These are phyloP conservation scores for Russula brevipes DNA, from an alignment of 768 basidiomycete genomes.

Conservation along the genomic window DNA sequence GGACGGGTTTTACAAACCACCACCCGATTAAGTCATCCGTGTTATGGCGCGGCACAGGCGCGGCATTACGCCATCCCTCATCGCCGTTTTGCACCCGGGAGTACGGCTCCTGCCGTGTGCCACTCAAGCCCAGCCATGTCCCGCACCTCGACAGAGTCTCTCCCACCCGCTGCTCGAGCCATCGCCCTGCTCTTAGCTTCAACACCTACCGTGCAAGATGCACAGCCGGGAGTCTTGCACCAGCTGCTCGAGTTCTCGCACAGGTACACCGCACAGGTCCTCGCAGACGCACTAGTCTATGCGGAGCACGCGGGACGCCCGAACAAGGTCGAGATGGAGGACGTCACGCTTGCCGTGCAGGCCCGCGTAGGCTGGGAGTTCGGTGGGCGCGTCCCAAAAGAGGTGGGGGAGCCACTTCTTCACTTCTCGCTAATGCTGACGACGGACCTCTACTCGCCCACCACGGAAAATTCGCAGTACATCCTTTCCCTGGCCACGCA, in stretches of 20 bases:
- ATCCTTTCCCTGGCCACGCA: conserved; percentile 74
- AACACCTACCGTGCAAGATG: conserved; percentile 78
- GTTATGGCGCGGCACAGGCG: neutral
- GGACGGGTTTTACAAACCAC: too few relatives aligned
- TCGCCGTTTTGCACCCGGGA: neutral
- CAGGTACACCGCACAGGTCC: conserved; percentile 75
- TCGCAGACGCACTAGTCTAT: conserved; percentile 82
- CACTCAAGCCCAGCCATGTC: conserved; percentile 33
- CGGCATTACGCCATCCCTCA: conserved; percentile 1
- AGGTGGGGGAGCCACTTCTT: conserved; percentile 44
- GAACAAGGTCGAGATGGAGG: conserved; percentile 80
- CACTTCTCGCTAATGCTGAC: neutral
- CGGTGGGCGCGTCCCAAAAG: conserved; percentile 83
- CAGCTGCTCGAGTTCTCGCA: conserved; percentile 85
- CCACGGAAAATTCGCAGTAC: conserved; percentile 49
- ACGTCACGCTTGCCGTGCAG: conserved; percentile 75
- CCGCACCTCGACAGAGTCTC: conserved; percentile 43
- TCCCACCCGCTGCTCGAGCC: conserved; percentile 80
- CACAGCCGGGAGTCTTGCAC: conserved; percentile 80
- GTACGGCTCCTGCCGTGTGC: neutral
- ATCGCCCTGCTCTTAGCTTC: conserved; percentile 81
- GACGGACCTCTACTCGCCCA: neutral
- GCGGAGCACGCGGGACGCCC: conserved; percentile 78
- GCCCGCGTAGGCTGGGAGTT: conserved; percentile 92
- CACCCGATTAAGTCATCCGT: too few relatives aligned